phyloP scores from a whole-genome alignment of 225 moss, liverwort and hornwort genomes.

The Physcomitrellopsis africana region DNA sequence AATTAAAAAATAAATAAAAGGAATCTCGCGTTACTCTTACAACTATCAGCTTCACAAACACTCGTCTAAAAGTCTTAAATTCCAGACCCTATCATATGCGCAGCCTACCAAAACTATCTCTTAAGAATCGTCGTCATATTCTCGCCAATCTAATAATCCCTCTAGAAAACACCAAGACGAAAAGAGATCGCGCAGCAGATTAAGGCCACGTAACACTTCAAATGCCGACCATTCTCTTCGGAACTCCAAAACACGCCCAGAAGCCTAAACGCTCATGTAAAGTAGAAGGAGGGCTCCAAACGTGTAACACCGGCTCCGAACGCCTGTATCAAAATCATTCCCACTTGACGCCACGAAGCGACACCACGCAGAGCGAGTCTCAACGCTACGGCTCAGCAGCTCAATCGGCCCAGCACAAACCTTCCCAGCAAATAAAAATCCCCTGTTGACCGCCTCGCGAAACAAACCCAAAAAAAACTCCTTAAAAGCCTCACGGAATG shows the following conservation, averaged over 20 bases:
- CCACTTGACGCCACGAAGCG: conserved; percentile 1
- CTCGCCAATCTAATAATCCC: conserved; percentile 1
- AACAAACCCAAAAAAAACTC: neutral
- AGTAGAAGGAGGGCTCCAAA: neutral
- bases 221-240: conserved; percentile 30
- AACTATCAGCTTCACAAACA: neutral
- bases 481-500: no score
- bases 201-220: neutral
- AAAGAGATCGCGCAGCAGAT: neutral
- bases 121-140: neutral
- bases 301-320: neutral
- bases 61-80: conserved; percentile 7
- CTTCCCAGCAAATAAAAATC: conserved; percentile 3
- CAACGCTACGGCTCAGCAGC: conserved; percentile 32
- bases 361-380: conserved; percentile 23
- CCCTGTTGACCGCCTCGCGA: neutral
- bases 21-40: conserved; percentile 5
- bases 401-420: conserved; percentile 10
- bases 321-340: conserved; percentile 30
- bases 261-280: conserved; percentile 31
- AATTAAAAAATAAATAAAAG: no score
- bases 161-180: neutral
- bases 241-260: neutral
- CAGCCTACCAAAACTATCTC: conserved; percentile 3
- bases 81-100: conserved; percentile 36